Evolutionary conservation across 805 yeast species (phyloP).

Genomic region (Tetrapisispora pingtungensis): DNA sequence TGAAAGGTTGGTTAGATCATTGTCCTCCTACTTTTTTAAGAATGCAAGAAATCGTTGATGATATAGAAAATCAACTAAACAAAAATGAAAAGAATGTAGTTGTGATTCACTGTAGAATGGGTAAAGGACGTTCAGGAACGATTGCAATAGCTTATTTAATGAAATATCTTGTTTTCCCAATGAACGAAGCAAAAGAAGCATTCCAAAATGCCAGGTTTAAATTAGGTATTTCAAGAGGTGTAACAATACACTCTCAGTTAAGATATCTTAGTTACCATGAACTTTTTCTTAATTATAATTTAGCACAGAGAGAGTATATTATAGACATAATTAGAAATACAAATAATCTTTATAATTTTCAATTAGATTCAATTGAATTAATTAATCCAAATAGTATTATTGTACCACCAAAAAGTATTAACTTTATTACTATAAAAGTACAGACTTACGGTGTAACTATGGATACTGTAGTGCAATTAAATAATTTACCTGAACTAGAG

Average conservation of each 20-base stretch:
- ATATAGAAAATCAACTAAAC: constrained; percentile 37
- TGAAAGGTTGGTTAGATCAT: constrained; percentile 65
- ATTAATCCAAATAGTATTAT: constrained; percentile 11
- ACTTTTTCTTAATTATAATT: constrained; percentile 11
- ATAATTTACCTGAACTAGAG: background rate
- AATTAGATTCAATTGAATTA: constrained; percentile 11
- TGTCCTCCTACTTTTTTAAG: constrained; percentile 54
- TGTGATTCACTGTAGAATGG: constrained; percentile 78
- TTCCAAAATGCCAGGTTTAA: constrained; percentile 55
- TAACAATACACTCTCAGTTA: constrained; percentile 60
- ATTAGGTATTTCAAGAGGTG: constrained; percentile 48
- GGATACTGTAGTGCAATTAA: constrained; percentile 9
- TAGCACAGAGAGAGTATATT: constrained; percentile 5
- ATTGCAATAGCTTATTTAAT: constrained; percentile 63
- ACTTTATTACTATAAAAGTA: constrained; percentile 11
- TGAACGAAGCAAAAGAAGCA: constrained; percentile 38
- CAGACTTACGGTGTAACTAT: constrained; percentile 14
- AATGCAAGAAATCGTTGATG: constrained; percentile 36
- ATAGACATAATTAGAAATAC: constrained; percentile 6
- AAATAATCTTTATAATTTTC: constrained; percentile 6
- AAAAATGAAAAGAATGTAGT: constrained; percentile 39
- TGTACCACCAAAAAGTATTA: constrained; percentile 4
- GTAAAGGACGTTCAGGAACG: constrained; percentile 86
- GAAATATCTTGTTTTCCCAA: constrained; percentile 32
- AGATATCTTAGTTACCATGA: constrained; percentile 56